Base-by-base conservation (phyloP, 2,329 filamentous ascomycete species). In the Mycocentrospora acerina region DNA sequence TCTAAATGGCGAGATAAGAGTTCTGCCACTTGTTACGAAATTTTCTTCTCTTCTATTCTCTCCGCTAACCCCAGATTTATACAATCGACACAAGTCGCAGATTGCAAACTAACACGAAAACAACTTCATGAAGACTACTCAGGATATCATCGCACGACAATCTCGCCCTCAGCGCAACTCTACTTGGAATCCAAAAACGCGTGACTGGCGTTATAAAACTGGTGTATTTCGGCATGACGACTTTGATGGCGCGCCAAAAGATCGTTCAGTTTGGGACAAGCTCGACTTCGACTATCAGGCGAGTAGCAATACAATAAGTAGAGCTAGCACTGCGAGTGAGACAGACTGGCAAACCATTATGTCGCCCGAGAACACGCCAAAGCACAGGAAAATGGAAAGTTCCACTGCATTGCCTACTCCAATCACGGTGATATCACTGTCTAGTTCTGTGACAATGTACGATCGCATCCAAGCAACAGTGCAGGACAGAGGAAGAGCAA, bases 161-260 rank as follows among this genome's bases (percentile, higher is more conserved):
- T 42, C 46, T 4, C 53, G 48, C 4, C 47, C 52, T 5, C 50
- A 56, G 26, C 44, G 37, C 7, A 30, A 48, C 26, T 52, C 47
- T 0, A 43, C 29, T 5, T 48, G 35, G 38, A n/a, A 44, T 2
- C 48, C 46, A 8, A 40, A 24, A 11, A 24, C 19, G 30, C 17
- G 18, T n/a, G 17, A 32, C 12, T 32, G 18, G 30, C 9, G 30
- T 10, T 32, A 44, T 57, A 10, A 35, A 7, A 52, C 48, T 5
- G 40, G 45, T 1, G 36, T 52, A 4, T 49, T 36, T 15, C 43
- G 38, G 22, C 44, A 51, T 15, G 40, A 44, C 12, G 54, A 56
- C 17, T 38, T 35, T 17, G 38, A 45, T 12, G 38, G 30, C 10
- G 32, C 27, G 16, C 34, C 24, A n/a, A 44, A 41, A 19, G 29